phyloP scores from a whole-genome alignment of 1,284 basidiomycete species.

The Cutaneotrichosporon daszewskae region DNA sequence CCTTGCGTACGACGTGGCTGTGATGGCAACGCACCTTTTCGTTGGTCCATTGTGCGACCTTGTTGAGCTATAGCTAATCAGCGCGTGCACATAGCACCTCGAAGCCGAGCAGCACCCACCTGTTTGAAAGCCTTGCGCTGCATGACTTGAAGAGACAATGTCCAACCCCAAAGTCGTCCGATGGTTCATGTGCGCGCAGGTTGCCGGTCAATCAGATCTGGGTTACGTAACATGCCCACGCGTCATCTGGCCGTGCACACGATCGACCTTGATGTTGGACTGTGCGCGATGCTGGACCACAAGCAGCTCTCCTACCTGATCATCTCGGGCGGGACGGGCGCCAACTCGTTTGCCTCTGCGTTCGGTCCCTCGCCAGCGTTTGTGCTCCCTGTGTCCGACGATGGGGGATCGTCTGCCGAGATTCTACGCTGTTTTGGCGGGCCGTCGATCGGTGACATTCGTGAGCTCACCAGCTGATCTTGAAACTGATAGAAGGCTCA shows the following conservation, averaged over 20 bases:
- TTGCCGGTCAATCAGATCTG: too few species aligned
- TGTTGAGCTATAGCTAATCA: constrained; percentile 29
- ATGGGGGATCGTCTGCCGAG: constrained; percentile 51
- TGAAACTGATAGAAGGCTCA: constrained; percentile 37
- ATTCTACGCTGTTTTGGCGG: constrained; percentile 51
- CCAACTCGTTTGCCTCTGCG: constrained; percentile 51
- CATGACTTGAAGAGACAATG: constrained; percentile 18
- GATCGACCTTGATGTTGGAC: too few species aligned
- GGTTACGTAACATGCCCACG: too few species aligned
- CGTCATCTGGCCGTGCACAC: too few species aligned
- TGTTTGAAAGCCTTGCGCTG: constrained; percentile 45
- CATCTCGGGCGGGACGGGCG: constrained; percentile 52
- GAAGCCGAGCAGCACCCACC: constrained; percentile 18
- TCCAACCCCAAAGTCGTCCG: too few species aligned
- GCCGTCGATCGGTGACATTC: constrained; percentile 50
- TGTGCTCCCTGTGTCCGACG: constrained; percentile 52
- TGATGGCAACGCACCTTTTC: constrained; percentile 35
- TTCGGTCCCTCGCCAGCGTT: constrained; percentile 50
- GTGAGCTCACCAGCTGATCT: constrained; percentile 24
- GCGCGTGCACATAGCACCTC: background rate
- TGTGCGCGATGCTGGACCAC: too few species aligned
- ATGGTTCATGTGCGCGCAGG: too few species aligned
- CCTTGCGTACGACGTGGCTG: background rate
- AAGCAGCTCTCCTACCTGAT: constrained; percentile 42
- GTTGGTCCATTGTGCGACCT: constrained; percentile 47